Conservation (phyloP, 148 eudicot species). For the Euryodendron excelsum region DNA sequence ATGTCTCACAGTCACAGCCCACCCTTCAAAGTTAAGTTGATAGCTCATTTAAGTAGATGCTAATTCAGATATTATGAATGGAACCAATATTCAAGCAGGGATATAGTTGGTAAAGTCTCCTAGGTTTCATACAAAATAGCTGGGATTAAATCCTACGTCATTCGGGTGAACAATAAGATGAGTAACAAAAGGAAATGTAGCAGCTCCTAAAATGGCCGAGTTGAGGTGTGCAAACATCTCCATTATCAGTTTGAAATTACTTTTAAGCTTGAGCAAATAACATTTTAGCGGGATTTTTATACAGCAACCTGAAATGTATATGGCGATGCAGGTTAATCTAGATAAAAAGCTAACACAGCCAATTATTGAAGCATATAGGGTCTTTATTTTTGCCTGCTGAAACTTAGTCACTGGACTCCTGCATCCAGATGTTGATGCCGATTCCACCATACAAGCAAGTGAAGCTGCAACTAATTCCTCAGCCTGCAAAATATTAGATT, state of each 20-base stretch:
- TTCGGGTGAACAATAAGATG: not conserved
- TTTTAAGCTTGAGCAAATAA: not conserved
- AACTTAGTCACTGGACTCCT: slow-evolving; percentile 49
- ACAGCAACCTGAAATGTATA: not conserved
- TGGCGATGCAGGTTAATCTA: not conserved
- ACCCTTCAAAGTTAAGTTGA: too few species aligned
- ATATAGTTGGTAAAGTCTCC: not conserved
- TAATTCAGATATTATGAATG: not conserved
- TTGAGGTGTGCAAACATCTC: not conserved
- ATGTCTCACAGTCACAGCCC: too few species aligned
- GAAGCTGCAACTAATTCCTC: slow-evolving; percentile 74
- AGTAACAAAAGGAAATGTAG: not conserved
- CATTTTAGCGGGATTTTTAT: not conserved
- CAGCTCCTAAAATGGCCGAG: not conserved
- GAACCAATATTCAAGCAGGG: too few species aligned
- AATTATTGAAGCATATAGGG: slow-evolving; percentile 4
- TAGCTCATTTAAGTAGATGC: not conserved
- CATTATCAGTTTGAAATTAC: not conserved
- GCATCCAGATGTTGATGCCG: slow-evolving; percentile 50
- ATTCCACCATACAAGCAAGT: slow-evolving; percentile 65
- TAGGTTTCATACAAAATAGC: not conserved
- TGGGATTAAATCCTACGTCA: not conserved
- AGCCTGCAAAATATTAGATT: slow-evolving; percentile 48
- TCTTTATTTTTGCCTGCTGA: slow-evolving; percentile 58
- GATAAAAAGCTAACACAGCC: not conserved